Evolutionary conservation across 2,329 filamentous ascomycete species (phyloP), one percentile per base, ranked within the genome.

Genomic region (Sporothrix mexicana): DNA sequence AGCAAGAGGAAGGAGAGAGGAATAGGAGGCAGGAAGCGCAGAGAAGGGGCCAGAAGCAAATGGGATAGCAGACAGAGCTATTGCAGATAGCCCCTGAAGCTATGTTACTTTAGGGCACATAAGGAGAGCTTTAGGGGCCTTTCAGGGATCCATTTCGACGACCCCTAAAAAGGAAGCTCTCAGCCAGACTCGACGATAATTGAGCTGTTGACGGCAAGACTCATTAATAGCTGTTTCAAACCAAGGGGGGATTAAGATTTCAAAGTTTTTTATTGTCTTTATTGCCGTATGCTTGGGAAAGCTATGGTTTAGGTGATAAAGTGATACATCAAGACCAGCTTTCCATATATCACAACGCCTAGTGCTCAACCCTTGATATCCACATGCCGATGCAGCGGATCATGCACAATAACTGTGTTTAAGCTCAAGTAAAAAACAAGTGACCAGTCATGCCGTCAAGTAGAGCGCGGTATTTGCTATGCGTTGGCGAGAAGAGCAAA

Each of bases 11-110:
- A 20, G 61, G 17, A 41, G 61, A 59, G 30, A 36, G 30, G 30
- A 36, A 43, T 47, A 64, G 61, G 36, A 47, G 43, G 41, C 17
- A 36, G 61, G 25, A 59, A 59, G 8, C 55, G 23, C 23, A 57
- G 55, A 57, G 55, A 57, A 57, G 55, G 55, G 55, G 55, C 55
- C 51, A 30, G 55, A 57, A 43, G 59, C 17, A 62, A 9, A 25
- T n/a, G 6, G 43, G 10, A 8, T 7, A 62, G 57, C 7, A 17
- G 2, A 61, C n/a, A 9, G 17, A 43, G 57, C 15, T 43, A 62
- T 43, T 15, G 2, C n/a, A 51, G 13, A 30, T 17, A 62, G 30
- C 17, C 17, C 36, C 36, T 43, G 36, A 17, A 62, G 36, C 55
- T 59, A 20, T 23, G 17, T 45, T 62, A 5, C n/a, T 43, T 20